phyloP scores from a whole-genome alignment of 805 yeast genomes.

The Candida ponderosae region DNA sequence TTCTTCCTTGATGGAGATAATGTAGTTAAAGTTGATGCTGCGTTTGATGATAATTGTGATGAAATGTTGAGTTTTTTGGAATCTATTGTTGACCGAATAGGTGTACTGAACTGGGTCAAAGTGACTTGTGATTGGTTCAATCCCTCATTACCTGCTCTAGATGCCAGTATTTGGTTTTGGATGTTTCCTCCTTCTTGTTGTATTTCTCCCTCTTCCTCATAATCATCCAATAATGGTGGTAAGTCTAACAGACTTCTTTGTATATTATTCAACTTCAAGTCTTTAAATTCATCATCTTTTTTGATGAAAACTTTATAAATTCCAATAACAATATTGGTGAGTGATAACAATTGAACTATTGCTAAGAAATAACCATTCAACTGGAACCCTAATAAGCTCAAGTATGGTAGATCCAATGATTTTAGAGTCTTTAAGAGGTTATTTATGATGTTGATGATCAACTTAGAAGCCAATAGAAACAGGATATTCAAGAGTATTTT shows the following conservation, averaged over 20 bases:
- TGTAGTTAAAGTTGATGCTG: background rate
- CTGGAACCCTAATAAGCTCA: slow-evolving; percentile 7
- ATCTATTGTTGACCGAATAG: slow-evolving; percentile 21
- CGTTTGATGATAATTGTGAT: background rate
- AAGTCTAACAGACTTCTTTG: slow-evolving; percentile 29
- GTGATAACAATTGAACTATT: slow-evolving; percentile 19
- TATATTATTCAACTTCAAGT: slow-evolving; percentile 21
- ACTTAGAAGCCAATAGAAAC: slow-evolving; percentile 21
- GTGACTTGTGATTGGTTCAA: slow-evolving; percentile 3
- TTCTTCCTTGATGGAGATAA: background rate
- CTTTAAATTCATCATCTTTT: slow-evolving; percentile 22
- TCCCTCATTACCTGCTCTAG: slow-evolving; percentile 2
- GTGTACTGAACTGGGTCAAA: slow-evolving; percentile 14
- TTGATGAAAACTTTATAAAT: slow-evolving; percentile 22
- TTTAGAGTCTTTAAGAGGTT: slow-evolving; percentile 11
- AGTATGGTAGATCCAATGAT: no score
- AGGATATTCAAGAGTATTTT: slow-evolving; percentile 25
- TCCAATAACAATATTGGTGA: slow-evolving; percentile 22
- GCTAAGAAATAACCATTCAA: slow-evolving; percentile 14
- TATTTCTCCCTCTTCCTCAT: slow-evolving; percentile 1
- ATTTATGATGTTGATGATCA: slow-evolving; percentile 14
- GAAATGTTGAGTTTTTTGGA: slow-evolving; percentile 14
- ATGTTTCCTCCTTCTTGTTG: background rate
- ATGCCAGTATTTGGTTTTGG: background rate
- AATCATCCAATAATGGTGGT: slow-evolving; percentile 10